Percentiles rank a stretch among this genome's conserved stretches.
phyloP scores from a whole-genome alignment of 441 rosid species.

The Populus trichocarpa region DNA sequence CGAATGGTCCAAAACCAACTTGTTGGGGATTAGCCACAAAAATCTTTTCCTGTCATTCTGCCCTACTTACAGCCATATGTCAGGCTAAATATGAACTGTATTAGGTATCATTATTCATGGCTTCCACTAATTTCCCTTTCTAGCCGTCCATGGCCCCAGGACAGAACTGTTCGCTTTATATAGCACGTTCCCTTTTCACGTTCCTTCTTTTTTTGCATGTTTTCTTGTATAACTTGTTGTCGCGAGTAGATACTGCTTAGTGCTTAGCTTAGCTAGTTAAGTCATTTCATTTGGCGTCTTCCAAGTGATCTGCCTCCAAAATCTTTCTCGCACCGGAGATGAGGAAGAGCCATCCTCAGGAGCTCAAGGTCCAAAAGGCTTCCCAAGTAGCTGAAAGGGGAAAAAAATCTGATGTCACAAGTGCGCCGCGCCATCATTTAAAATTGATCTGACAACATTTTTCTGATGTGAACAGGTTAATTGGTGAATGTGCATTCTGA shows the following conservation, averaged over 20 bases:
- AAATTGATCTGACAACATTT: neutral
- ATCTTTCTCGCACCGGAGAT: neutral
- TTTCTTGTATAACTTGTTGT: neutral
- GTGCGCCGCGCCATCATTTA: neutral
- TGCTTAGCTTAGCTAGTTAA: neutral
- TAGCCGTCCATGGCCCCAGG: neutral
- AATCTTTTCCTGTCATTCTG: neutral
- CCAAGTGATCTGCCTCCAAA: neutral
- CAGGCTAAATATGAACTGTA: neutral
- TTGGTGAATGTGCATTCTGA: neutral
- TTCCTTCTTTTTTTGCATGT: neutral
- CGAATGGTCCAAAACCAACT: neutral
- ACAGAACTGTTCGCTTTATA: neutral
- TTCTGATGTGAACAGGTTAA: slow-evolving; percentile 14
- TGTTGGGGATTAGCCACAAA: neutral
- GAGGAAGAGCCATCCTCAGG: neutral
- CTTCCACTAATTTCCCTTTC: neutral
- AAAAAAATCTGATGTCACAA: neutral
- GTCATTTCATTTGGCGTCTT: neutral
- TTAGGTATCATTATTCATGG: neutral
- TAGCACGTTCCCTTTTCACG: neutral
- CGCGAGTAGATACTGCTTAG: neutral
- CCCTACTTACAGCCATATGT: neutral
- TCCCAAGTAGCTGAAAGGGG: neutral
- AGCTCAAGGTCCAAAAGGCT: neutral